phyloP scores from a whole-genome alignment of 2,329 filamentous ascomycete species.

The Aureobasidium sp. region DNA sequence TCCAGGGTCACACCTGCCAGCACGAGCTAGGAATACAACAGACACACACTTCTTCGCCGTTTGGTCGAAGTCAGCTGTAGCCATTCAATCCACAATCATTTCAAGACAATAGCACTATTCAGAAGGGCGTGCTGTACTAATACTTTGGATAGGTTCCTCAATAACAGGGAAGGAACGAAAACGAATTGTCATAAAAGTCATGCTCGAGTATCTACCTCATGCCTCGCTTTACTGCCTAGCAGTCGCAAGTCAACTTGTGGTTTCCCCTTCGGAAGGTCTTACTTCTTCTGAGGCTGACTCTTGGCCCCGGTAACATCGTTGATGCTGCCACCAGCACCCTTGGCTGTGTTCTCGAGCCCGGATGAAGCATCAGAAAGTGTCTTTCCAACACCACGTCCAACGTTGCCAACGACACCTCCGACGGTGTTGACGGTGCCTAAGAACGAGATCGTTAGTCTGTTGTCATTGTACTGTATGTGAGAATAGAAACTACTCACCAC shows the following conservation, averaged over 20 bases:
- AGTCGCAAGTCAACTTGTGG: neutral
- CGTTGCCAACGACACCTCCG: constrained; percentile 16
- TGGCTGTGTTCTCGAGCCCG: constrained; percentile 13
- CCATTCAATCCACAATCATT: too few relatives aligned
- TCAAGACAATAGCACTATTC: too few relatives aligned
- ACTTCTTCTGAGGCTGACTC: neutral
- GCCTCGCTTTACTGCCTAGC: neutral
- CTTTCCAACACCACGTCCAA: constrained; percentile 14
- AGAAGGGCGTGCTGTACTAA: neutral
- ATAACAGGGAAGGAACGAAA: neutral
- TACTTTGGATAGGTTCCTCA: too few relatives aligned
- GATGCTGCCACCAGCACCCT: constrained; percentile 8
- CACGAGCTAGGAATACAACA: neutral
- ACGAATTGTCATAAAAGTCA: neutral
- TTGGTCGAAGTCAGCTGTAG: too few relatives aligned
- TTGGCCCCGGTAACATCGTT: constrained; percentile 3
- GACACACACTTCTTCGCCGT: too few relatives aligned
- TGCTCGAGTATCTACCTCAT: neutral
- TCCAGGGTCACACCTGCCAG: neutral
- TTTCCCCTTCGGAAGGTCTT: neutral
- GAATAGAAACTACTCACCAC: neutral
- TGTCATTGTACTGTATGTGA: neutral
- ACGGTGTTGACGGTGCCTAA: constrained; percentile 13
- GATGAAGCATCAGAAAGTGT: constrained; percentile 6
- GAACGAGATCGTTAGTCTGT: neutral